These are phyloP conservation scores for Diaporthe velutina DNA, from an alignment of 2,329 filamentous ascomycete species.

Conservation along the genomic window DNA sequence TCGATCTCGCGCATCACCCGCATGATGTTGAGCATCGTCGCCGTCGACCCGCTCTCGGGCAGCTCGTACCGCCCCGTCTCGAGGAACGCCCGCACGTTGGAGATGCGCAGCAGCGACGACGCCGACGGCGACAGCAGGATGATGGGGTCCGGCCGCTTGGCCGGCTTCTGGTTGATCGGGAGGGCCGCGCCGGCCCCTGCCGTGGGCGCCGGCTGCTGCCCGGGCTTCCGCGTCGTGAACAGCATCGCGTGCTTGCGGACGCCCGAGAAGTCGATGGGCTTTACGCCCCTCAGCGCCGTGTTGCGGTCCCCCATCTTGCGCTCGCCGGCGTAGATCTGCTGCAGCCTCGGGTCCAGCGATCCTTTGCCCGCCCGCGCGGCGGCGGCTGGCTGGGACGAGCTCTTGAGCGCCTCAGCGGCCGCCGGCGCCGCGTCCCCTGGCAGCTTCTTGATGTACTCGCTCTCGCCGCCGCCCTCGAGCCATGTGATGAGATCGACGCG, in stretches of 20 bases:
- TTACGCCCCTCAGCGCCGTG: slow-evolving; percentile 85
- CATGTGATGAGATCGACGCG: slow-evolving; percentile 92
- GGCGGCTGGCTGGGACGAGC: slow-evolving; percentile 52
- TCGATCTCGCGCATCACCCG: slow-evolving; percentile 81
- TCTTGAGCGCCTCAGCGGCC: slow-evolving; percentile 52
- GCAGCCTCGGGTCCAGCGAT: slow-evolving; percentile 82
- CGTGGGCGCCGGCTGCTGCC: slow-evolving; percentile 49
- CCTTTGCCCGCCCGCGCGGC: slow-evolving; percentile 71
- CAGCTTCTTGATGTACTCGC: slow-evolving; percentile 90
- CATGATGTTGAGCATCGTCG: slow-evolving; percentile 88
- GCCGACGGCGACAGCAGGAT: slow-evolving; percentile 97
- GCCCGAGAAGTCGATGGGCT: slow-evolving; percentile 93
- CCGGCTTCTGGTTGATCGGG: slow-evolving; percentile 67
- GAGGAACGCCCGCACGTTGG: slow-evolving; percentile 95
- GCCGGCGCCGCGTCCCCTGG: slow-evolving; percentile 71
- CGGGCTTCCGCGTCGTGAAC: slow-evolving; percentile 75
- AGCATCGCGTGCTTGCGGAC: slow-evolving; percentile 87
- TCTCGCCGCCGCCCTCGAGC: slow-evolving; percentile 90
- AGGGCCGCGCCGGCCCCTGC: slow-evolving; percentile 56
- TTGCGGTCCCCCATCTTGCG: slow-evolving; percentile 94
- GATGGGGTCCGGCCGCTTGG: slow-evolving; percentile 80
- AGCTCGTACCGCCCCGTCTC: slow-evolving; percentile 86
- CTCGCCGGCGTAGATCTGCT: slow-evolving; percentile 92
- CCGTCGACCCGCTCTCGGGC: slow-evolving; percentile 76
- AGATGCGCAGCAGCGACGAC: slow-evolving; percentile 93